A percentile compares a stretch with the other conserved stretches of the same genome.
These are phyloP conservation scores for Boeremia exigua DNA, from an alignment of 2,329 filamentous ascomycete species.

Conservation along the genomic window DNA sequence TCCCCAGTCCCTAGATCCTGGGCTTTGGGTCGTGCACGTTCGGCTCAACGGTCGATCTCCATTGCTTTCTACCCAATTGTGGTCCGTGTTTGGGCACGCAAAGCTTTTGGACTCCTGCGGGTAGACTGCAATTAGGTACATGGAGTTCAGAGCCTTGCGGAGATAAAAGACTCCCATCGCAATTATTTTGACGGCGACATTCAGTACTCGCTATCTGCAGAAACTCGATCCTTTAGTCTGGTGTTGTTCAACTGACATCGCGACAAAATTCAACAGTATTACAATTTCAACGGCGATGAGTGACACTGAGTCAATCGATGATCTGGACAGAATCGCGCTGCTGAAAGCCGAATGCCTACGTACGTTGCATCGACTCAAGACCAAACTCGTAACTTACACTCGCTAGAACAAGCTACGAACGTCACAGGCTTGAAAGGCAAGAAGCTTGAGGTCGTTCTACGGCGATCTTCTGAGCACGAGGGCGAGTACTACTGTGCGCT, in stretches of 20 bases:
- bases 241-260: not conserved
- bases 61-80: conserved; percentile 1
- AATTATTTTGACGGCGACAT: too few species aligned
- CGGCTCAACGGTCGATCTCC: conserved; percentile 3
- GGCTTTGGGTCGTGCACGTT: conserved; percentile 3
- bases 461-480: conserved; percentile 23
- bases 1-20: conserved; percentile 4
- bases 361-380: conserved; percentile 12
- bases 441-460: conserved; percentile 23
- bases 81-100: conserved; percentile 2
- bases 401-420: conserved; percentile 17
- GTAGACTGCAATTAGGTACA: not conserved
- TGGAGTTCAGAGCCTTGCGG: too few species aligned
- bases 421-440: conserved; percentile 32
- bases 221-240: too few species aligned
- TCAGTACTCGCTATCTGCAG: too few species aligned
- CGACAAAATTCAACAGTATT: not conserved
- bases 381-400: not conserved
- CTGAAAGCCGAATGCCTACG: conserved; percentile 1
- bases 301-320: conserved; percentile 6
- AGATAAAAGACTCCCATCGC: too few species aligned
- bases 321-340: conserved; percentile 3
- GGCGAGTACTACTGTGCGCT: conserved; percentile 35
- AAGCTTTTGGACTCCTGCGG: not conserved
- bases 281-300: not conserved